phyloP scores from a whole-genome alignment of 1,284 basidiomycete species.

The Mycosarcoma maydis region DNA sequence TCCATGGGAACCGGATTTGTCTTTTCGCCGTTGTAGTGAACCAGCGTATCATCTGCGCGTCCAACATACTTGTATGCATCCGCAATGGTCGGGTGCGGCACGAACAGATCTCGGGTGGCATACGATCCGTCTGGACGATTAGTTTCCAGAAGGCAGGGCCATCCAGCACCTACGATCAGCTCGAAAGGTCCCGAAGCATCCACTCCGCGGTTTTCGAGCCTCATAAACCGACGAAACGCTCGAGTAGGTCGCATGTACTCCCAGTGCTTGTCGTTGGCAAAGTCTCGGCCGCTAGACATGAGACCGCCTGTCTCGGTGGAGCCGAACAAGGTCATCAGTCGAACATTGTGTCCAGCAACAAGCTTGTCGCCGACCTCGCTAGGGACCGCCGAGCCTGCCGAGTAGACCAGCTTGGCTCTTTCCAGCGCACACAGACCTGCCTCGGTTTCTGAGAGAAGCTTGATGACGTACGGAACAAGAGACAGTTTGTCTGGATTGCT shows the following conservation, averaged over 20 bases:
- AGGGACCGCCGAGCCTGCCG: constrained; percentile 67
- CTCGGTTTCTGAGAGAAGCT: constrained; percentile 71
- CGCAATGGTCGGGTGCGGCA: constrained; percentile 69
- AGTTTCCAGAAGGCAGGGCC: constrained; percentile 70
- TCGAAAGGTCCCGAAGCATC: constrained; percentile 68
- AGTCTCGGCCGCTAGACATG: constrained; percentile 71
- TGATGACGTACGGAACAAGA: constrained; percentile 69
- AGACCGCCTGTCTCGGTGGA: constrained; percentile 58
- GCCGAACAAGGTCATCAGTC: constrained; percentile 72
- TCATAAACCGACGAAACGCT: constrained; percentile 9
- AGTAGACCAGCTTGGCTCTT: constrained; percentile 71
- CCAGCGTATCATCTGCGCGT: constrained; percentile 74
- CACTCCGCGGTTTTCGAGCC: constrained; percentile 12
- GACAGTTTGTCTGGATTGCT: constrained; percentile 37
- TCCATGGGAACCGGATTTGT: constrained; percentile 49
- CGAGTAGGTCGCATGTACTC: constrained; percentile 71
- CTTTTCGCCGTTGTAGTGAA: constrained; percentile 58
- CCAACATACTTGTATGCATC: constrained; percentile 73
- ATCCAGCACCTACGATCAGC: constrained; percentile 72
- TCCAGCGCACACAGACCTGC: constrained; percentile 70
- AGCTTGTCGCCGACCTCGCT: constrained; percentile 73
- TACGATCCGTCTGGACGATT: constrained; percentile 74
- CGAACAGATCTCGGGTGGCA: constrained; percentile 71
- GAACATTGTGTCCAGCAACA: constrained; percentile 70
- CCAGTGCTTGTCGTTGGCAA: constrained; percentile 73